Evolutionary conservation across 805 yeast species (phyloP).

Genomic region (Kodamaea sagamina): DNA sequence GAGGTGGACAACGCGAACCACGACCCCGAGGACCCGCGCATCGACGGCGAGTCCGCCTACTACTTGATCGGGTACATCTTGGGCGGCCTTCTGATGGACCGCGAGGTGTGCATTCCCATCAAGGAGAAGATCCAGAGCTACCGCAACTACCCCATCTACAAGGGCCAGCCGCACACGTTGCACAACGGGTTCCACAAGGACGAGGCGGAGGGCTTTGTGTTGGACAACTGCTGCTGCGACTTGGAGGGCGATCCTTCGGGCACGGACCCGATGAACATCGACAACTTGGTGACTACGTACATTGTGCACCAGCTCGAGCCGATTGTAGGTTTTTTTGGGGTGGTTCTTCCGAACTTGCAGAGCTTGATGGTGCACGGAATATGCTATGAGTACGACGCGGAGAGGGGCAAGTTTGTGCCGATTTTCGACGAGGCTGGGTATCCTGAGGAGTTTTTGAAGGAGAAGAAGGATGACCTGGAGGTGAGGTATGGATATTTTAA

Average conservation of each 20-base stretch:
- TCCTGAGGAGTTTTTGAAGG: slow-evolving; percentile 23
- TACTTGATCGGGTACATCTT: slow-evolving; percentile 36
- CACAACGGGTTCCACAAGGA: slow-evolving; percentile 31
- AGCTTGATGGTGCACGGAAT: slow-evolving; percentile 38
- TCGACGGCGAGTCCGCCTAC: slow-evolving; percentile 30
- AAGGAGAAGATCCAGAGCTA: slow-evolving; percentile 26
- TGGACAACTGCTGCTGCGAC: slow-evolving; percentile 24
- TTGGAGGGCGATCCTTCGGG: slow-evolving; percentile 29
- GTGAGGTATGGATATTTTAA: slow-evolving; percentile 7
- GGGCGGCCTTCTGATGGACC: slow-evolving; percentile 36
- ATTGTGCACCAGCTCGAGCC: slow-evolving; percentile 38
- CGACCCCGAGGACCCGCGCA: slow-evolving; percentile 16
- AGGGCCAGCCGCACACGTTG: slow-evolving; percentile 38
- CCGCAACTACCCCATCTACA: slow-evolving; percentile 32
- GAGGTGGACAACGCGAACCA: slow-evolving; percentile 15
- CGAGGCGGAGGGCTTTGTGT: slow-evolving; percentile 1
- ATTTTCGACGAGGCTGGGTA: slow-evolving; percentile 31
- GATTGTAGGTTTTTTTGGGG: slow-evolving; percentile 27
- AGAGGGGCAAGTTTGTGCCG: slow-evolving; percentile 21
- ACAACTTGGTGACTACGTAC: slow-evolving; percentile 36
- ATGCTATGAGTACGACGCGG: slow-evolving; percentile 23
- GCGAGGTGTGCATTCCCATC: slow-evolving; percentile 39
- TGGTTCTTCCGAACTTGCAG: slow-evolving; percentile 28
- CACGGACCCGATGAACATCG: slow-evolving; percentile 24
- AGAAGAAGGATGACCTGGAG: not conserved